phyloP scores from a whole-genome alignment of 208 protist species.

The Borovskyia barvae region DNA sequence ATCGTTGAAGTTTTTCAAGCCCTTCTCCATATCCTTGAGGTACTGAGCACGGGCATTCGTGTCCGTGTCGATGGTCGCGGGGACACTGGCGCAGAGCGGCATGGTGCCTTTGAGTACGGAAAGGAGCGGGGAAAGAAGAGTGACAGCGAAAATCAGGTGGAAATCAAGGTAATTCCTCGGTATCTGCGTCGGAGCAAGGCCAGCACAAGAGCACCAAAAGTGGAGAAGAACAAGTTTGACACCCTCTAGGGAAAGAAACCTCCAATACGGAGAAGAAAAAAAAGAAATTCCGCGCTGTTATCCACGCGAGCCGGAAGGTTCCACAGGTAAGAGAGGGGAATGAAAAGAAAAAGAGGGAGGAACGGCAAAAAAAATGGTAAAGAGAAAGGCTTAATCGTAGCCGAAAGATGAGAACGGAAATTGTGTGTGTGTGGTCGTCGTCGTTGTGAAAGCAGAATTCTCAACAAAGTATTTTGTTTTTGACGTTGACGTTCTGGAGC shows the following conservation, averaged over 20 bases:
- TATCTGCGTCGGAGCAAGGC: constrained; percentile 1
- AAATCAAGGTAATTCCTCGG: not conserved
- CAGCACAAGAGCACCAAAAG: not conserved
- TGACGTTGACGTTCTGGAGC: not conserved
- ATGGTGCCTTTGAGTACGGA: not conserved
- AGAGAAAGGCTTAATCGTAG: not conserved
- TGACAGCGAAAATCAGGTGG: not conserved
- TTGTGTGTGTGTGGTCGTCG: no score
- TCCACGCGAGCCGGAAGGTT: not conserved
- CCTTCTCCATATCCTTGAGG: constrained; percentile 39
- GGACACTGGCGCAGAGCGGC: constrained; percentile 24
- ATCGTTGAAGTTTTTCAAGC: constrained; percentile 50
- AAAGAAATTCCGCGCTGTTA: not conserved
- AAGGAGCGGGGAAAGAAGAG: not conserved
- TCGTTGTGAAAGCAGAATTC: no score
- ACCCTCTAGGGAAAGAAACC: not conserved
- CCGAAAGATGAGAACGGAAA: not conserved
- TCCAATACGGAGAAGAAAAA: not conserved
- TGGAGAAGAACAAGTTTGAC: not conserved
- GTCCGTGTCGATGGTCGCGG: constrained; percentile 51
- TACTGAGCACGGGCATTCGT: constrained; percentile 37
- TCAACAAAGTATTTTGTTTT: no score
- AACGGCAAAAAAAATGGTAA: constrained; percentile 1
- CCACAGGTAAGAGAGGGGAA: not conserved
- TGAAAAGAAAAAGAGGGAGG: constrained; percentile 2